Percentiles rank a stretch among this genome's conserved stretches.
These are phyloP conservation scores for Alternaria sp. DNA, from an alignment of 2,329 filamentous ascomycete species.

Conservation along the genomic window DNA sequence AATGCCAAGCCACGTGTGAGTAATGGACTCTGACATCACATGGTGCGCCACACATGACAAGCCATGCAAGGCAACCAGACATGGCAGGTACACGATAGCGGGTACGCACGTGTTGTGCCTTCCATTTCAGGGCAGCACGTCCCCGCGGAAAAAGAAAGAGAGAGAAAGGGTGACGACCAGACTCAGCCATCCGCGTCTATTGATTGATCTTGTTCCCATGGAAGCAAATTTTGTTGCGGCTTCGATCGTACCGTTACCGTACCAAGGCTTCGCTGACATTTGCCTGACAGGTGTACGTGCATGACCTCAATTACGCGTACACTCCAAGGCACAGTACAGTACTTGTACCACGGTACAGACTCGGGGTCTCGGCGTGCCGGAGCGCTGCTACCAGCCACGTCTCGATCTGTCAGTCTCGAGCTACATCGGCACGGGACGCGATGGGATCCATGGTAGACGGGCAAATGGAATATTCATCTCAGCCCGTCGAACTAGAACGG, in stretches of 20 bases:
- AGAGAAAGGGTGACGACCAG: not conserved
- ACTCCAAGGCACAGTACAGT: not conserved
- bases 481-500: slow-evolving; percentile 4
- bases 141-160: slow-evolving; percentile 5
- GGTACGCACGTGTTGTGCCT: slow-evolving; percentile 19
- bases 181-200: not conserved
- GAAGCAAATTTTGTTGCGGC: not conserved
- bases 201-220: not conserved
- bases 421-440: slow-evolving; percentile 8
- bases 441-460: slow-evolving; percentile 2
- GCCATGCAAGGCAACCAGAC: slow-evolving; percentile 10
- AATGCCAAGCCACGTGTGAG: slow-evolving; percentile 7
- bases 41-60: slow-evolving; percentile 1
- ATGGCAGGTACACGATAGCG: slow-evolving; percentile 9
- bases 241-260: not conserved
- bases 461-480: not conserved
- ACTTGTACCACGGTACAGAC: slow-evolving; percentile 5
- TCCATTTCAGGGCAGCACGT: slow-evolving; percentile 9
- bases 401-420: slow-evolving; percentile 5
- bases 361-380: slow-evolving; percentile 6
- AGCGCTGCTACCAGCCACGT: slow-evolving; percentile 5
- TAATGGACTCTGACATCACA: slow-evolving; percentile 4
- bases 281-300: slow-evolving; percentile 6
- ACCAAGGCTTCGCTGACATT: slow-evolving; percentile 1
- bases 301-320: not conserved